These are phyloP conservation scores for Ceratocystis alfenasii DNA, from an alignment of 2,329 filamentous ascomycete species.

Conservation along the genomic window DNA sequence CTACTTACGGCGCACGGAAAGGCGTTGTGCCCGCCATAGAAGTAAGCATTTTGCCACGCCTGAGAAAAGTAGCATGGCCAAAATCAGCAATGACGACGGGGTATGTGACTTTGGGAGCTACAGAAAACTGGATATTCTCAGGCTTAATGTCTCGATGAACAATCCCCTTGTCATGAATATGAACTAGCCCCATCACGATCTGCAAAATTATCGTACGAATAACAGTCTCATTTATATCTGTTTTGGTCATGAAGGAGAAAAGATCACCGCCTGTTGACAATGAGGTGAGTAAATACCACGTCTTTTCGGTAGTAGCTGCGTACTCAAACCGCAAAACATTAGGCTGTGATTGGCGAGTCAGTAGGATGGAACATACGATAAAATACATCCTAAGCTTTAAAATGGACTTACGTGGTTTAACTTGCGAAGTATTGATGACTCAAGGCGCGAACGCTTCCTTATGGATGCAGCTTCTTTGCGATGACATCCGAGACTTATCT, in stretches of 20 bases:
- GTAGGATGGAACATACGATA: neutral
- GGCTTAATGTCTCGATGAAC: constrained; percentile 44
- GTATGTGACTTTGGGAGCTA: constrained; percentile 34
- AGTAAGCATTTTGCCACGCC: constrained; percentile 33
- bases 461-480: constrained; percentile 27
- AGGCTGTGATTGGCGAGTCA: constrained; percentile 11
- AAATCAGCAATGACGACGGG: constrained; percentile 43
- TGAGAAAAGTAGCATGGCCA: constrained; percentile 37
- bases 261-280: constrained; percentile 45
- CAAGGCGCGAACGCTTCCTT: constrained; percentile 33
- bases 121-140: constrained; percentile 41
- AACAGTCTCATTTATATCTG: constrained; percentile 11
- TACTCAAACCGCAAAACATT: constrained; percentile 18
- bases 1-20: constrained; percentile 41
- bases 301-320: neutral
- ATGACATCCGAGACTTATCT: neutral
- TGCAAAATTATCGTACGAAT: constrained; percentile 35
- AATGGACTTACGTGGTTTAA: constrained; percentile 39
- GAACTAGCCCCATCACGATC: constrained; percentile 35
- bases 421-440: constrained; percentile 37
- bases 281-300: constrained; percentile 43
- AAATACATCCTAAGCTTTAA: neutral
- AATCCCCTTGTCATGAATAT: constrained; percentile 39
- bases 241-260: constrained; percentile 35
- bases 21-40: constrained; percentile 36